Evolutionary conservation across 2,329 filamentous ascomycete species (phyloP).

Genomic region (Aspergillus eucalypticola): DNA sequence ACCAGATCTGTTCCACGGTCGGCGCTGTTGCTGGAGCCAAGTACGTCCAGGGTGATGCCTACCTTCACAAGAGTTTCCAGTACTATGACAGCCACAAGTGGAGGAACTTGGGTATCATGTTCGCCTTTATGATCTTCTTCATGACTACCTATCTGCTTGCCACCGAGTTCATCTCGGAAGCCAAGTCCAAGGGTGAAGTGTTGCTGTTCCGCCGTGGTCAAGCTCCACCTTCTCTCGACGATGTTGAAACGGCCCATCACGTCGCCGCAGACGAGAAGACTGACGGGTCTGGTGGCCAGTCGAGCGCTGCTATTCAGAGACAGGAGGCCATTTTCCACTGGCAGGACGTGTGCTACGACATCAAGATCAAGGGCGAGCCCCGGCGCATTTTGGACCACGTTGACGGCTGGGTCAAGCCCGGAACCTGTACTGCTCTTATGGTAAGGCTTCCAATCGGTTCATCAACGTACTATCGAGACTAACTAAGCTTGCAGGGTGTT

Average conservation of each 20-base stretch:
- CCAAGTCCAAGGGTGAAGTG: slow-evolving; percentile 75
- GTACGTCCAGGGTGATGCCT: slow-evolving; percentile 60
- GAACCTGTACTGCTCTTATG: slow-evolving; percentile 87
- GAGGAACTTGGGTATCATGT: slow-evolving; percentile 69
- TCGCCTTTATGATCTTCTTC: slow-evolving; percentile 66
- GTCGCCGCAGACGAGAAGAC: slow-evolving; percentile 36
- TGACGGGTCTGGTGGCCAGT: slow-evolving; percentile 25
- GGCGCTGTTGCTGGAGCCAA: slow-evolving; percentile 58
- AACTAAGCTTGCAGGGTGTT: slow-evolving; percentile 57
- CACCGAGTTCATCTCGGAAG: slow-evolving; percentile 63
- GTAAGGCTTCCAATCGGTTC: slow-evolving; percentile 32
- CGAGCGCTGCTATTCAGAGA: slow-evolving; percentile 52
- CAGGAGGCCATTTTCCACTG: slow-evolving; percentile 83
- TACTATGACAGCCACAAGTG: slow-evolving; percentile 64
- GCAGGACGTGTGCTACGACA: slow-evolving; percentile 80
- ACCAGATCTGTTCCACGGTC: slow-evolving; percentile 60
- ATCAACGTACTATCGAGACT: background rate
- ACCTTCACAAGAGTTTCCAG: slow-evolving; percentile 55
- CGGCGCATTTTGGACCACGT: slow-evolving; percentile 80
- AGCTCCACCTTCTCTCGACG: slow-evolving; percentile 46
- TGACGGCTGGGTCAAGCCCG: slow-evolving; percentile 91
- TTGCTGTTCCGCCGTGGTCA: slow-evolving; percentile 73
- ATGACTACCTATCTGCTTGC: slow-evolving; percentile 62
- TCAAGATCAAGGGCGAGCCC: slow-evolving; percentile 74
- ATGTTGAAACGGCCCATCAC: slow-evolving; percentile 29